These are phyloP conservation scores for Chlamydomonas eustigma DNA, from an alignment of 139 green algal genomes.

Conservation along the genomic window DNA sequence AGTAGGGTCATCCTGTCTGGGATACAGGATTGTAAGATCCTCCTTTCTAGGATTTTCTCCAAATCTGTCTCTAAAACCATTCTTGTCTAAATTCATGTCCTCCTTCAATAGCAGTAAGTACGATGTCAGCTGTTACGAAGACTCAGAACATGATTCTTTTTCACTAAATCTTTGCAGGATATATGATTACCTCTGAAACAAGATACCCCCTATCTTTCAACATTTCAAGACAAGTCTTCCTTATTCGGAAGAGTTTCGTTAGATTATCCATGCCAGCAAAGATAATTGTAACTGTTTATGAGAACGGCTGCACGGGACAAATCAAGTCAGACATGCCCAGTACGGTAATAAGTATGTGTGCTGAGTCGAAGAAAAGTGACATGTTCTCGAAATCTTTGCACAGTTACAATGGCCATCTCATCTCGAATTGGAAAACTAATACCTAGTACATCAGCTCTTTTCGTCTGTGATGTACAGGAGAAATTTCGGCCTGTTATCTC, in stretches of 20 bases:
- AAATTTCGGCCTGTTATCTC: constrained; percentile 64
- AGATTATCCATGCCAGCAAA: constrained; percentile 65
- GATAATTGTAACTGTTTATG: no score
- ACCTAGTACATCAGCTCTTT: constrained; percentile 41
- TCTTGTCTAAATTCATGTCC: constrained; percentile 67
- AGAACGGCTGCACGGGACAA: no score
- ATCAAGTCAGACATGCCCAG: no score
- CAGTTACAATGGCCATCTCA: background rate
- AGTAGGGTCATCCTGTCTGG: constrained; percentile 69
- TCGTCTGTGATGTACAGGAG: constrained; percentile 78
- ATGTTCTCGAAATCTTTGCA: no score
- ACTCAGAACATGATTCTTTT: no score
- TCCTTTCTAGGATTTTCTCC: constrained; percentile 71
- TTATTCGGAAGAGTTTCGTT: constrained; percentile 63
- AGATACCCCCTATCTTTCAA: constrained; percentile 87
- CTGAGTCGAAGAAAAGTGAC: no score
- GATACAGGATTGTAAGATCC: constrained; percentile 78
- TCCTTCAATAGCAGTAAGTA: constrained; percentile 38
- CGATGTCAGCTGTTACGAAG: background rate
- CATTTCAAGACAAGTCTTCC: constrained; percentile 88
- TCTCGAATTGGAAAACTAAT: constrained; percentile 37
- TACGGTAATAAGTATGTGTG: no score
- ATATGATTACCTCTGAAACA: constrained; percentile 54
- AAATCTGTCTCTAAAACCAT: constrained; percentile 78
- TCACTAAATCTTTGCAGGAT: background rate